phyloP scores from a whole-genome alignment of 768 basidiomycete genomes.

The Sporobolomyces pararoseus region DNA sequence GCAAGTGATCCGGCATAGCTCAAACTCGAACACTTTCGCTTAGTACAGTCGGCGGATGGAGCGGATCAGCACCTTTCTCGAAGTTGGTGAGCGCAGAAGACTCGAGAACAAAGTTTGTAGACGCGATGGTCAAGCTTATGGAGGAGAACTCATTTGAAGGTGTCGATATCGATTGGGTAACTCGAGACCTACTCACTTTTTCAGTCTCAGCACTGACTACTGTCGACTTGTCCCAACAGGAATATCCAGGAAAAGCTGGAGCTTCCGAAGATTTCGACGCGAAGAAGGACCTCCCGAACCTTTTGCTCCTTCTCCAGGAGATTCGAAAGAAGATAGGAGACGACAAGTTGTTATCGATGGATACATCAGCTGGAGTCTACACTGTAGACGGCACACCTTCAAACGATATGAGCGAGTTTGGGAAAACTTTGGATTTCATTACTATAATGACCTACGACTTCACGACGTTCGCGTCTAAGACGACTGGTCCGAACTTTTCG shows the following conservation, averaged over 20 bases:
- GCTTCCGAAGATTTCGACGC: slow-evolving; percentile 22
- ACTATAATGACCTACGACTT: slow-evolving; percentile 34
- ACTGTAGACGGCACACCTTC: not conserved
- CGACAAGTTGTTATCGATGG: slow-evolving; percentile 20
- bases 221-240: no score
- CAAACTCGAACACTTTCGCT: no score
- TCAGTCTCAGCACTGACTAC: no score
- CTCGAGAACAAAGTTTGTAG: not conserved
- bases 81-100: slow-evolving; percentile 13
- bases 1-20: not conserved
- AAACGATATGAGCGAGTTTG: slow-evolving; percentile 23
- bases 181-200: not conserved
- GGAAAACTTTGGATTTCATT: slow-evolving; percentile 17
- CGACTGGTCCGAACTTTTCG: slow-evolving; percentile 25
- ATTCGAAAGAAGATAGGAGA: slow-evolving; percentile 20
- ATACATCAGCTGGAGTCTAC: slow-evolving; percentile 8
- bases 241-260: slow-evolving; percentile 21
- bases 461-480: not conserved
- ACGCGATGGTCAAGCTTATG: not conserved
- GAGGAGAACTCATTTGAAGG: slow-evolving; percentile 20
- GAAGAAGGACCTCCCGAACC: slow-evolving; percentile 24
- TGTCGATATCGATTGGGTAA: not conserved
- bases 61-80: not conserved
- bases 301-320: slow-evolving; percentile 10
- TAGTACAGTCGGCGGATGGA: slow-evolving; percentile 4